Evolutionary conservation across 805 yeast species (phyloP), one percentile per base, ranked within the genome.

Genomic region (Myxozyma lipomycoides): DNA sequence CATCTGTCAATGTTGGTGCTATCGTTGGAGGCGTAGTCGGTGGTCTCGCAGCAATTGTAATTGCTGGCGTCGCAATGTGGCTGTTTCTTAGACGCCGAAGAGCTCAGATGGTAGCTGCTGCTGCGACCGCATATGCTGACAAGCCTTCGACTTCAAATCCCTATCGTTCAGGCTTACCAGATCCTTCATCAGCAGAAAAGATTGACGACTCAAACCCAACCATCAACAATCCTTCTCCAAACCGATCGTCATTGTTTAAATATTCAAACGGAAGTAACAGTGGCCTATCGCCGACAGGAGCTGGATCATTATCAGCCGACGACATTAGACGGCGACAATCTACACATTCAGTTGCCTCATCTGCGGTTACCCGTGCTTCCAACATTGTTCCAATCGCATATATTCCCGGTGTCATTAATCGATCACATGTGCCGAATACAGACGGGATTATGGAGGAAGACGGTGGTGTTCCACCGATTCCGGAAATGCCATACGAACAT

Each of bases 381-480:
- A 89, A 90, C 67, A 82, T 90, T 57, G 77, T 90, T 54, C 96
- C 96, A 18, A 84, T 91, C 50, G 95, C 95, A 2, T 90, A 89
- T 64, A 86, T 90, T 52, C 98, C 97, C 0, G 97, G 97, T 34
- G 96, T 89, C 40, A 86, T 64, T 22, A 61, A 46, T 34, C 46
- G 50, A 44, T 51, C 51, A 45, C 48, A 43, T 24, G 48, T 54
- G 22, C 46, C 41, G 35, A 49, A 51, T 17, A 54, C 54, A 3
- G 12, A 12, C 12, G 32, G 32, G 7, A 12, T 9, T 28, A 12
- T 12, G 7, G 32, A 28, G 12, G 12, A 7, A 12, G 7, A 7
- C 7, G 39, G 48, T 15, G 38, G 55, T 19, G 49, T 55, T 25
- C 62, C 67, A 19, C 59, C 64, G 17, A 45, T 60, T 45, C 64